Conservation (phyloP, 495 filamentous ascomycete genomes). For the Tuber microsphaerosporum region DNA sequence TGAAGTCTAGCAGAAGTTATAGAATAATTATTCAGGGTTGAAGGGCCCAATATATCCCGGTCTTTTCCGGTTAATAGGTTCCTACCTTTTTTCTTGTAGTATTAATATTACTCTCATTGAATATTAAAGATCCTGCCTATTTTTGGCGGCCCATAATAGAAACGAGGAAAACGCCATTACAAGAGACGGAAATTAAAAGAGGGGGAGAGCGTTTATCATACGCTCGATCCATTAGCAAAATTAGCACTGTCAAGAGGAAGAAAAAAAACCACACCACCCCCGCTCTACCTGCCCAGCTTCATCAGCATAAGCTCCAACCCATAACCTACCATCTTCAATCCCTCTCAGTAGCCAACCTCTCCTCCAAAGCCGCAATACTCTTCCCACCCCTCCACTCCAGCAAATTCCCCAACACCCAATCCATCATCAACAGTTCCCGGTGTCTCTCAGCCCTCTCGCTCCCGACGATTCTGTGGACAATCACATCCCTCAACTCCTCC, state of each 20-base stretch:
- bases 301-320: background rate
- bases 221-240: background rate
- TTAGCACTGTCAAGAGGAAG: background rate
- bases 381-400: background rate
- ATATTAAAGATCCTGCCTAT: background rate
- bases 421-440: background rate
- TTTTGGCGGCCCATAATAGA: background rate
- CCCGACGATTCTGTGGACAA: background rate
- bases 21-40: too few species aligned
- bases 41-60: too few species aligned
- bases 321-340: background rate
- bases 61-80: too few species aligned
- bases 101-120: background rate
- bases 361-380: background rate
- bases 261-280: background rate
- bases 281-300: background rate
- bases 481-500: background rate
- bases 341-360: background rate
- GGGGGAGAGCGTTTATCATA: background rate
- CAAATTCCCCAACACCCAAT: slow-evolving; percentile 1
- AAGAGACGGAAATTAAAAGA: background rate
- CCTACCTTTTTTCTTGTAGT: background rate
- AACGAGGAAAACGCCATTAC: background rate
- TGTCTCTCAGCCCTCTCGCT: background rate
- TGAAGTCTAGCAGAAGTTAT: too few species aligned